Percentiles rank a stretch among this genome's conserved stretches.
phyloP scores from a whole-genome alignment of 2,329 filamentous ascomycete genomes.

The Stemphylium lycopersici region DNA sequence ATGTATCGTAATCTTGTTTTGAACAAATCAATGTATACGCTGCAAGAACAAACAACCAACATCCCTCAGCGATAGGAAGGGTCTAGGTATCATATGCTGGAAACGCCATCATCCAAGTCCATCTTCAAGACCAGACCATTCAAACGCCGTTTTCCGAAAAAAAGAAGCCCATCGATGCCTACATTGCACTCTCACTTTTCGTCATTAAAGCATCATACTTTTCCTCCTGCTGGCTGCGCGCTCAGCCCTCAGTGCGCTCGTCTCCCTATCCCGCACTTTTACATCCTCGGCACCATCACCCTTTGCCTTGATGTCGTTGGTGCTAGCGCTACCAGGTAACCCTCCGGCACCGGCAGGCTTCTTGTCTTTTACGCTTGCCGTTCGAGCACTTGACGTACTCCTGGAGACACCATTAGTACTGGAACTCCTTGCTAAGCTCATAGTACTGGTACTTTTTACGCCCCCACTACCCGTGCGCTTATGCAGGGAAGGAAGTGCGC shows the following conservation, averaged over 20 bases:
- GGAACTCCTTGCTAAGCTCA: constrained; percentile 13
- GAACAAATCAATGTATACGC: not conserved
- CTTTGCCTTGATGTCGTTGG: constrained; percentile 20
- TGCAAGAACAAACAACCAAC: constrained; percentile 4
- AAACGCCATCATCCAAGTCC: constrained; percentile 21
- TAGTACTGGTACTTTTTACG: constrained; percentile 28
- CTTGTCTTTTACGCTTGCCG: constrained; percentile 26
- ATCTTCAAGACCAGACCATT: not conserved
- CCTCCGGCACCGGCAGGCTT: constrained; percentile 1
- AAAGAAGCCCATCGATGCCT: constrained; percentile 3
- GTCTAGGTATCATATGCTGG: constrained; percentile 10
- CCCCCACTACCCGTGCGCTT: constrained; percentile 36
- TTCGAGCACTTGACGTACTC: constrained; percentile 17
- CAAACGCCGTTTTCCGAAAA: not conserved
- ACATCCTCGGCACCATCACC: constrained; percentile 10
- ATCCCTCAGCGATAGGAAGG: not conserved
- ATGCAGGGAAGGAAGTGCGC: constrained; percentile 29
- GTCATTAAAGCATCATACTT: constrained; percentile 51
- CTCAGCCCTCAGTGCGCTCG: constrained; percentile 39
- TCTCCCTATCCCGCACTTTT: constrained; percentile 15
- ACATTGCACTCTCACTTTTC: constrained; percentile 2
- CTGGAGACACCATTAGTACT: constrained; percentile 18
- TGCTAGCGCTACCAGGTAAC: constrained; percentile 16
- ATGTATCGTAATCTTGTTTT: not conserved
- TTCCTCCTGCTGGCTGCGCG: constrained; percentile 49